Evolutionary conservation across 1,139 yeast genomes (phyloP).

Genomic region (Yamadazyma diospyri): DNA sequence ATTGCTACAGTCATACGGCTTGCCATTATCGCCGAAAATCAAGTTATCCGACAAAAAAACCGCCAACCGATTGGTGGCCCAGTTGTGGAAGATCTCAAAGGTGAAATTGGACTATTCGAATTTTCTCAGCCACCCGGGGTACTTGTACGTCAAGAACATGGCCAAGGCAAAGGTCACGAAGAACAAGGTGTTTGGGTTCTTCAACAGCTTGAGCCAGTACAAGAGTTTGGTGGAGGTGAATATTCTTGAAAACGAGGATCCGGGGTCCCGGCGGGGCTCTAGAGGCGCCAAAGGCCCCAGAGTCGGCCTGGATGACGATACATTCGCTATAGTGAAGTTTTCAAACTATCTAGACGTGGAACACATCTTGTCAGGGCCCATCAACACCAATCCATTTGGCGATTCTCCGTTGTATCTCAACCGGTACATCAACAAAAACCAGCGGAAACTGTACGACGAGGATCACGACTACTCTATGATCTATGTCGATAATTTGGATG

Average conservation of each 20-base stretch:
- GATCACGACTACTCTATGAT: conserved; percentile 35
- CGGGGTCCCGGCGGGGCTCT: conserved; percentile 2
- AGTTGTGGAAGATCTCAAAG: conserved; percentile 7
- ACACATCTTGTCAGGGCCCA: conserved; percentile 19
- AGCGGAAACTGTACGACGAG: conserved; percentile 18
- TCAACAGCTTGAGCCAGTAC: conserved; percentile 23
- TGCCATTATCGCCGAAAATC: conserved; percentile 5
- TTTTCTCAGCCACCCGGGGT: conserved; percentile 63
- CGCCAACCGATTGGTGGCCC: conserved; percentile 10
- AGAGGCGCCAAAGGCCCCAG: no score
- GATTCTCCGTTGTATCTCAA: conserved; percentile 24
- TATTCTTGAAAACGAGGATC: conserved; percentile 17
- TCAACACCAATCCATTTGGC: conserved; percentile 28
- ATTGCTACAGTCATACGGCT: neutral
- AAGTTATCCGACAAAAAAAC: conserved; percentile 8
- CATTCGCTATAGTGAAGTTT: conserved; percentile 36
- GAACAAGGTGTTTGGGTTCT: conserved; percentile 21
- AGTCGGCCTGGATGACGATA: conserved; percentile 14
- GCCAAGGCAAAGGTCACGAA: conserved; percentile 18
- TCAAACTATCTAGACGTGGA: conserved; percentile 38
- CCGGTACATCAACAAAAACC: conserved; percentile 26
- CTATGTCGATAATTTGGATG: conserved; percentile 42
- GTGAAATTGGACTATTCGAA: conserved; percentile 28
- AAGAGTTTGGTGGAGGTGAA: conserved; percentile 28
- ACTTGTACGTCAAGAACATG: conserved; percentile 53